Conservation (phyloP, 2,329 filamentous ascomycete species). For the Clarireedia homoeocarpa region DNA sequence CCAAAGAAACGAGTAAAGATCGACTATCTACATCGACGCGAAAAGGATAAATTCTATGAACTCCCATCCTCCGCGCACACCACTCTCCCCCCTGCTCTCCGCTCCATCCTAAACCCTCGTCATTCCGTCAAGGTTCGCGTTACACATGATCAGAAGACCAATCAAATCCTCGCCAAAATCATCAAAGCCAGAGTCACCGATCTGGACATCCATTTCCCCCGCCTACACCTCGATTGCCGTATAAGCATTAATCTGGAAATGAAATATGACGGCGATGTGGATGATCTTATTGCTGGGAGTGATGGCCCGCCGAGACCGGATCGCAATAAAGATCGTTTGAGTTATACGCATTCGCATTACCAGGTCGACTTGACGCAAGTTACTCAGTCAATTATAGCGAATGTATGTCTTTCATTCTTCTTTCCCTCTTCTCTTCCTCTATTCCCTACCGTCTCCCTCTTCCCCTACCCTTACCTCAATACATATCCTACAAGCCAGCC, state of each 20-base stretch:
- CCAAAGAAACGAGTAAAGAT: conserved; percentile 49
- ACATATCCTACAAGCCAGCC: too few relatives aligned
- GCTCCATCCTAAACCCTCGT: conserved; percentile 49
- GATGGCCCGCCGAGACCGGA: conserved; percentile 40
- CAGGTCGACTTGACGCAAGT: conserved; percentile 94
- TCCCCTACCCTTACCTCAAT: too few relatives aligned
- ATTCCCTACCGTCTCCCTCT: conserved; percentile 2
- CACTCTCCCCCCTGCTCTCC: conserved; percentile 56
- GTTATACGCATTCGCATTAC: conserved; percentile 81
- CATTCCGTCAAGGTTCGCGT: conserved; percentile 60
- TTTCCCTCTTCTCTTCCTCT: background rate
- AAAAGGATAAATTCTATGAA: conserved; percentile 78
- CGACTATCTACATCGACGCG: conserved; percentile 72
- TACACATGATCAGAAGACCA: conserved; percentile 66
- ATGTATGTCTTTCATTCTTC: conserved; percentile 23
- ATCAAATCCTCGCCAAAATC: conserved; percentile 68
- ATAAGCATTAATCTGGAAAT: conserved; percentile 95
- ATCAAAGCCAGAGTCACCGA: conserved; percentile 86
- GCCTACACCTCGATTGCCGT: conserved; percentile 75
- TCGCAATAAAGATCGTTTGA: conserved; percentile 82
- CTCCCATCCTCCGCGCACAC: conserved; percentile 52
- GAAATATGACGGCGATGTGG: conserved; percentile 64
- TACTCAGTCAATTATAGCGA: conserved; percentile 58
- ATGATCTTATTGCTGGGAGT: conserved; percentile 38
- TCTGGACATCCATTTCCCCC: conserved; percentile 77